A percentile compares a stretch with the other conserved stretches of the same genome.
Conservation (phyloP, 1,284 basidiomycete genomes). For the Hymenochaete sp. region DNA sequence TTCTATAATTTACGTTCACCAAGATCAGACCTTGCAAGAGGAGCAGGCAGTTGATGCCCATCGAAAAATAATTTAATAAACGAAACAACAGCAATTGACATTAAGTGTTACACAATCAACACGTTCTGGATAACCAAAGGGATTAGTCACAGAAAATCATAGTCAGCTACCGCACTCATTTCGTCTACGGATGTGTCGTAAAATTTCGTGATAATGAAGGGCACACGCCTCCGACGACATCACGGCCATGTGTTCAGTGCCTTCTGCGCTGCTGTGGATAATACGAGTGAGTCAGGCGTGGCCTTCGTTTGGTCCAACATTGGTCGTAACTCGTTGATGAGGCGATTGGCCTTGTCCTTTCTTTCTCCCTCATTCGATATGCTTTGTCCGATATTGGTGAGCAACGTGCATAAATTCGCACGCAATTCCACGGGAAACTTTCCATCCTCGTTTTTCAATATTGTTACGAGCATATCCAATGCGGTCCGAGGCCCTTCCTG, state of each 20-base stretch:
- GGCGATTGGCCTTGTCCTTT: conserved; percentile 32
- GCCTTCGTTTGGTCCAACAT: conserved; percentile 34
- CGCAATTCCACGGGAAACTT: conserved; percentile 59
- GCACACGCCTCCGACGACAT: too few species aligned
- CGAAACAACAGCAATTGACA: too few species aligned
- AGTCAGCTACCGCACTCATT: too few species aligned
- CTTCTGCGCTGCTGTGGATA: conserved; percentile 19
- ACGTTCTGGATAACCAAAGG: too few species aligned
- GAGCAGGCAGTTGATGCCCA: too few species aligned
- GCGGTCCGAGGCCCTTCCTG: conserved; percentile 40
- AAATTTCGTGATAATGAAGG: too few species aligned
- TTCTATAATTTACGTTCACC: too few species aligned
- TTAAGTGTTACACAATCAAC: too few species aligned
- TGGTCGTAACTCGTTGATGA: conserved; percentile 39
- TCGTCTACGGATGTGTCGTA: too few species aligned
- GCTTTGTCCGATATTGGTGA: conserved; percentile 53
- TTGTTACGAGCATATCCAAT: conserved; percentile 55
- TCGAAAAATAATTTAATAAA: too few species aligned
- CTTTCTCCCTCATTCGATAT: conserved; percentile 39
- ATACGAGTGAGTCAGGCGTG: conserved; percentile 14
- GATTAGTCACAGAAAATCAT: too few species aligned
- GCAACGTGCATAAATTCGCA: conserved; percentile 61
- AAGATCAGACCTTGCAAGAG: too few species aligned
- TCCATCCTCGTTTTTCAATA: conserved; percentile 42
- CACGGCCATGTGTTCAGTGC: conserved; percentile 18